A percentile compares a stretch with the other conserved stretches of the same genome.
These are phyloP conservation scores for Syzygium malaccense DNA, from an alignment of 441 rosid genomes.

Conservation along the genomic window DNA sequence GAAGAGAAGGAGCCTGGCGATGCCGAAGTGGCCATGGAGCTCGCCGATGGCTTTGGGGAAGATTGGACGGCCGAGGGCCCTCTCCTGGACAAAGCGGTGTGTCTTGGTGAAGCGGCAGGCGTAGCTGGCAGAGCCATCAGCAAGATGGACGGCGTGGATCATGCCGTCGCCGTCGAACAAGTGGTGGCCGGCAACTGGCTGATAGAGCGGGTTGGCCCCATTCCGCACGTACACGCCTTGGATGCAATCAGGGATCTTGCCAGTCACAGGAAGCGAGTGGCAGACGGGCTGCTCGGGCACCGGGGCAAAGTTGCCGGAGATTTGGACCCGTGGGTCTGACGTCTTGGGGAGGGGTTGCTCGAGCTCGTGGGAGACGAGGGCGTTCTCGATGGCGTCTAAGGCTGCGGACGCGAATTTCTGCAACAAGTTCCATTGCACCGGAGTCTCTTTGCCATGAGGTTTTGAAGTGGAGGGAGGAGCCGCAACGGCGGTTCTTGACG, in stretches of 20 bases:
- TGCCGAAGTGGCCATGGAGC: constrained; percentile 11
- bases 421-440: constrained; percentile 30
- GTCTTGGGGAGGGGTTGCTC: constrained; percentile 51
- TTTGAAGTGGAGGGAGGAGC: neutral
- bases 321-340: constrained; percentile 61
- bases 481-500: neutral
- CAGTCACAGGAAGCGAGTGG: neutral
- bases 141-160: constrained; percentile 4
- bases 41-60: constrained; percentile 9
- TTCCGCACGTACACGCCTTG: constrained; percentile 8
- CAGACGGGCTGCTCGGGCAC: constrained; percentile 53
- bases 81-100: constrained; percentile 9
- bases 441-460: neutral
- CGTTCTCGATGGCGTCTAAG: constrained; percentile 43
- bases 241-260: neutral
- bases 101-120: constrained; percentile 11
- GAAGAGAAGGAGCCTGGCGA: constrained; percentile 4
- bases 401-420: constrained; percentile 52
- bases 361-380: constrained; percentile 45
- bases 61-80: neutral
- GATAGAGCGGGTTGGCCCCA: constrained; percentile 8
- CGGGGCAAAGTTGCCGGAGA: constrained; percentile 67
- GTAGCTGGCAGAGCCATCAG: constrained; percentile 7
- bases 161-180: constrained; percentile 12
- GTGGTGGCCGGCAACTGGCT: constrained; percentile 8